Percentiles rank a stretch among this genome's conserved stretches.
phyloP scores from a whole-genome alignment of 164 flowering plant genomes.

The Kalanchoe fedtschenkoi region DNA sequence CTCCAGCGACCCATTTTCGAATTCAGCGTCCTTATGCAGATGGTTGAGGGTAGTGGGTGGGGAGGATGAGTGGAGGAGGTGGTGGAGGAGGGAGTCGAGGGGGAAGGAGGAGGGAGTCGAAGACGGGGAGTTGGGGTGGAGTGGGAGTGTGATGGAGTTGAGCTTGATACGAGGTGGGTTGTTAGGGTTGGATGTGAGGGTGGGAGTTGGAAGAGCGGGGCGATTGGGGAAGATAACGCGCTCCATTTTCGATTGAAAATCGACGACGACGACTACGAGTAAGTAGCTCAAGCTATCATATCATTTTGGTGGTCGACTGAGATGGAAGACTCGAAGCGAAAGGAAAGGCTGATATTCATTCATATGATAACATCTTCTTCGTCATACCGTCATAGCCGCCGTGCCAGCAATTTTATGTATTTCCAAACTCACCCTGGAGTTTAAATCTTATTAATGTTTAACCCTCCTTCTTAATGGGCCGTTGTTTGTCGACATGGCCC shows the following conservation, averaged over 20 bases:
- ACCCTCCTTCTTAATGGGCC: too few species aligned
- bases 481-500: too few species aligned
- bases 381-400: too few species aligned
- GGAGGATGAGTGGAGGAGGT: conserved; percentile 49
- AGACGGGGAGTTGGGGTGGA: conserved; percentile 43
- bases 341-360: too few species aligned
- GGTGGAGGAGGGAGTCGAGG: conserved; percentile 60
- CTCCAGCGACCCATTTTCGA: conserved; percentile 19
- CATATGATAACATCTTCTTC: too few species aligned
- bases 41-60: conserved; percentile 14
- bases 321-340: too few species aligned
- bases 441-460: too few species aligned
- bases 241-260: background rate
- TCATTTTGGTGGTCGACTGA: too few species aligned
- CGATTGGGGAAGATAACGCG: background rate
- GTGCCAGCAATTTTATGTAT: too few species aligned
- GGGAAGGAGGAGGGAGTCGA: conserved; percentile 48
- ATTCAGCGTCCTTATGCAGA: conserved; percentile 12
- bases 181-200: background rate
- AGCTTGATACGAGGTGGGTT: background rate
- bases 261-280: too few species aligned
- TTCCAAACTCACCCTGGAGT: too few species aligned
- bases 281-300: too few species aligned
- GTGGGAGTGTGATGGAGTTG: conserved; percentile 11
- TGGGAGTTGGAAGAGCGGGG: background rate